These are phyloP conservation scores for Aspergillus baeticus DNA, from an alignment of 495 filamentous ascomycete species.

Conservation along the genomic window DNA sequence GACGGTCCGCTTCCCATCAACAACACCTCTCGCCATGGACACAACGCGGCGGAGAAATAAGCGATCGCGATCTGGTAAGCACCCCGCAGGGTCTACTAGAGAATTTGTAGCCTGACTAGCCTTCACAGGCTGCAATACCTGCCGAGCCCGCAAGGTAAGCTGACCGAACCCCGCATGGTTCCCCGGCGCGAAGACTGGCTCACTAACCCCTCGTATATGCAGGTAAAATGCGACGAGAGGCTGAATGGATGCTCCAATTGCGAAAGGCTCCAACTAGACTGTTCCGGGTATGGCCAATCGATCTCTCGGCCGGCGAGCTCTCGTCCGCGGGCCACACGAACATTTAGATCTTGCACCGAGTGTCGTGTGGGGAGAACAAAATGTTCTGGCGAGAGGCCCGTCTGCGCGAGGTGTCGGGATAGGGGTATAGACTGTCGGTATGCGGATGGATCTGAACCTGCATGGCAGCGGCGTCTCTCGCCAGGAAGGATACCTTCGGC, in stretches of 20 bases:
- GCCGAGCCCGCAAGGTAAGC: conserved; percentile 11
- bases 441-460: conserved; percentile 28
- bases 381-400: conserved; percentile 35
- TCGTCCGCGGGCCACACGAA: conserved; percentile 17
- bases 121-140: conserved; percentile 5
- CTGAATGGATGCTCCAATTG: conserved; percentile 30
- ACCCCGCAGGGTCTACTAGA: not conserved
- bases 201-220: not conserved
- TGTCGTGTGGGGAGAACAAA: conserved; percentile 34
- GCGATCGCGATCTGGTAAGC: conserved; percentile 5
- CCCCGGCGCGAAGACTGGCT: not conserved
- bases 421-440: conserved; percentile 29
- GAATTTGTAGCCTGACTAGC: not conserved
- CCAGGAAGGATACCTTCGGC: too few relatives aligned
- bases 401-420: conserved; percentile 27
- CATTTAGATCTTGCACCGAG: conserved; percentile 33
- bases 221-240: conserved; percentile 34
- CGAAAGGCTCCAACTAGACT: conserved; percentile 23
- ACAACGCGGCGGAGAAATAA: not conserved
- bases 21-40: conserved; percentile 2
- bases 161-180: not conserved
- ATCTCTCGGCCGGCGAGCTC: not conserved
- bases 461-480: conserved; percentile 23
- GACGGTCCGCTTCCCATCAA: not conserved
- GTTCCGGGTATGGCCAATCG: conserved; percentile 4